phyloP scores from a whole-genome alignment of 2,329 filamentous ascomycete genomes.

The Alternaria viburni region DNA sequence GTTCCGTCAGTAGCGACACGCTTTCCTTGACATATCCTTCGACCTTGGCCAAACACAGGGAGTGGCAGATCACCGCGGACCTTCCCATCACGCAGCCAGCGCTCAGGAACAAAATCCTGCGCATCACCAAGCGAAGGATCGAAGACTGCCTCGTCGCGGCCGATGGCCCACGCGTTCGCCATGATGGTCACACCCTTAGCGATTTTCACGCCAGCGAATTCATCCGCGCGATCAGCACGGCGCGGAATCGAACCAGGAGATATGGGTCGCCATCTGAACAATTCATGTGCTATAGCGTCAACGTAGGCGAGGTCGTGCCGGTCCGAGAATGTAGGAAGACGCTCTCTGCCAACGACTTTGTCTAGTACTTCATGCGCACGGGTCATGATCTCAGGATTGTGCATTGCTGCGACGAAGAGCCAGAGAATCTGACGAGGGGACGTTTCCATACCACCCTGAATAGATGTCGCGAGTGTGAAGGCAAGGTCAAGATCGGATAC shows the following conservation, averaged over 20 bases:
- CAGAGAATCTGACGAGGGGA: constrained; percentile 16
- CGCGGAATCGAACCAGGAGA: constrained; percentile 15
- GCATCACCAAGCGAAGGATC: constrained; percentile 2
- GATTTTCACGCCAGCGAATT: constrained; percentile 10
- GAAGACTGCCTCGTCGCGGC: constrained; percentile 15
- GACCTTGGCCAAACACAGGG: constrained; percentile 14
- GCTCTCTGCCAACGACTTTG: constrained; percentile 8
- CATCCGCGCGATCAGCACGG: constrained; percentile 7
- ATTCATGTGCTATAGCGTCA: constrained; percentile 11
- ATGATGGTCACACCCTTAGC: constrained; percentile 13
- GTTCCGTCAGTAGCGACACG: constrained; percentile 14
- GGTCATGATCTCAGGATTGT: not conserved
- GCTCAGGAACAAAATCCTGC: constrained; percentile 12
- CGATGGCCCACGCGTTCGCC: constrained; percentile 16
- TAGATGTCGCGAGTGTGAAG: constrained; percentile 16
- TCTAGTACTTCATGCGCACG: constrained; percentile 9
- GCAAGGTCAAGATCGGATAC: constrained; percentile 13
- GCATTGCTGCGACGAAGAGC: constrained; percentile 11
- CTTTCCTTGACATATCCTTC: constrained; percentile 17
- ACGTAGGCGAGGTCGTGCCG: constrained; percentile 7
- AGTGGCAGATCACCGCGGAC: constrained; percentile 11
- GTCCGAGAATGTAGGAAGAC: constrained; percentile 9
- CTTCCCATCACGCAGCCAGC: constrained; percentile 12
- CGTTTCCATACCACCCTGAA: constrained; percentile 17
- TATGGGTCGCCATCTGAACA: constrained; percentile 15